Percentiles rank a stretch among this genome's conserved stretches.
phyloP scores from a whole-genome alignment of 768 basidiomycete species.

The Boletus barrowsii region DNA sequence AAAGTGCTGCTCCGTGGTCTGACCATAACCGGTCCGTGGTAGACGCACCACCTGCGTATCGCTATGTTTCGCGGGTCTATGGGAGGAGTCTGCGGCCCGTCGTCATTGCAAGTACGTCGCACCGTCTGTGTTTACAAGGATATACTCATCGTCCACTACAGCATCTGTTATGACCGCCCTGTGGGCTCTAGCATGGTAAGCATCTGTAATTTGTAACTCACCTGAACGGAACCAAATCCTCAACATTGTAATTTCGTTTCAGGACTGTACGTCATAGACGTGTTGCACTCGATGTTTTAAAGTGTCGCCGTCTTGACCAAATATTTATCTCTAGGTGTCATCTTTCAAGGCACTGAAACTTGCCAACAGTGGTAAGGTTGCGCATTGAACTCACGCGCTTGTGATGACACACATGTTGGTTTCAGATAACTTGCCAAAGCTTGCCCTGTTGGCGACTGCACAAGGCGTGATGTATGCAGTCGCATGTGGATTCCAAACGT shows the following conservation, averaged over 20 bases:
- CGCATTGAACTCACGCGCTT: neutral
- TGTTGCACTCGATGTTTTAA: neutral
- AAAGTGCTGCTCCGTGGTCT: neutral
- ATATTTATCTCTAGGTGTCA: conserved; percentile 45
- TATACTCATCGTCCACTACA: conserved; percentile 10
- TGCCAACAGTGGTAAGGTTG: conserved; percentile 46
- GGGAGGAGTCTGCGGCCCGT: conserved; percentile 58
- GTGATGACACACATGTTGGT: neutral
- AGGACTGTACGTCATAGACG: conserved; percentile 23
- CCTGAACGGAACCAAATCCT: neutral
- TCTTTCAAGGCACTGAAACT: conserved; percentile 53
- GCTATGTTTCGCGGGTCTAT: conserved; percentile 57
- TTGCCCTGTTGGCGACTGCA: conserved; percentile 55
- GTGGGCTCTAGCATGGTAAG: conserved; percentile 66
- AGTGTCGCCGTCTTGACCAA: neutral
- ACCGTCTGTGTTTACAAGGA: neutral
- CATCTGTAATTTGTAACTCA: conserved; percentile 1
- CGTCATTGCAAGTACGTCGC: conserved; percentile 44
- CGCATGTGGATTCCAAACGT: conserved; percentile 48
- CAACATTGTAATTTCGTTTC: neutral
- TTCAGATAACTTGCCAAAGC: conserved; percentile 41
- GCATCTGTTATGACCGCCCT: conserved; percentile 47
- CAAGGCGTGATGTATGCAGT: conserved; percentile 58
- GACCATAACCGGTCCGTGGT: neutral
- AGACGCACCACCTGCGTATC: conserved; percentile 55